Conservation (phyloP, 257 asterid genomes). For the Phtheirospermum japonicum region DNA sequence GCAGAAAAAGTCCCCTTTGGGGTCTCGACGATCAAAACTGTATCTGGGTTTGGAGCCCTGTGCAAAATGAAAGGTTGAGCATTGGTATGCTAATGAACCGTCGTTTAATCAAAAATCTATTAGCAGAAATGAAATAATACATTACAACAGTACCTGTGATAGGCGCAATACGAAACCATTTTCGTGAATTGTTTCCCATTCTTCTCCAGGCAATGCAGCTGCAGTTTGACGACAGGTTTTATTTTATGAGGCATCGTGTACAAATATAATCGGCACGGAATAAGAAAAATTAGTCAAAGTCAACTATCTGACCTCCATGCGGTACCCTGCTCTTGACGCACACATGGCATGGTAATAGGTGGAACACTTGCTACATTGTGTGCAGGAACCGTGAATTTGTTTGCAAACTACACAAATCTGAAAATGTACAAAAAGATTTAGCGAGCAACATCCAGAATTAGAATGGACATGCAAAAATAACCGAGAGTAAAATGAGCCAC, state of each 20-base stretch:
- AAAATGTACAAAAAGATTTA: conserved; percentile 2
- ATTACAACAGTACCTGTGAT: conserved; percentile 71
- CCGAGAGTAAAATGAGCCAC: not conserved
- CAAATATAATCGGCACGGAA: conserved; percentile 2
- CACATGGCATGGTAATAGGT: conserved; percentile 95
- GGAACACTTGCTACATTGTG: conserved; percentile 93
- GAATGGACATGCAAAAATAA: not conserved
- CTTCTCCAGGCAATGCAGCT: conserved; percentile 94
- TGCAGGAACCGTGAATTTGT: conserved; percentile 99
- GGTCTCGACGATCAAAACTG: conserved; percentile 82
- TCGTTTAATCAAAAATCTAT: too few relatives aligned
- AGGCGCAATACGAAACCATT: conserved; percentile 95
- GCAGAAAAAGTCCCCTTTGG: conserved; percentile 79
- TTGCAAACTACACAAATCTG: conserved; percentile 99
- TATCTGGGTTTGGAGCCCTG: conserved; percentile 93
- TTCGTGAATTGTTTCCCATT: conserved; percentile 86
- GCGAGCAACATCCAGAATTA: too few relatives aligned
- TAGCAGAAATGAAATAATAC: not conserved
- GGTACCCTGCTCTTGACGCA: conserved; percentile 95
- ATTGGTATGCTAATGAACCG: not conserved
- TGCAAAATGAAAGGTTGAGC: conserved; percentile 22
- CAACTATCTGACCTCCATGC: conserved; percentile 80
- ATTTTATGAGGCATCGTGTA: conserved; percentile 18
- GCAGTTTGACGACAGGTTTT: conserved; percentile 38
- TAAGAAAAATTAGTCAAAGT: conserved; percentile 12